A percentile compares a stretch with the other conserved stretches of the same genome.
Evolutionary conservation across 805 yeast species (phyloP).

Genomic region (Wickerhamomyces rabaulensis): DNA sequence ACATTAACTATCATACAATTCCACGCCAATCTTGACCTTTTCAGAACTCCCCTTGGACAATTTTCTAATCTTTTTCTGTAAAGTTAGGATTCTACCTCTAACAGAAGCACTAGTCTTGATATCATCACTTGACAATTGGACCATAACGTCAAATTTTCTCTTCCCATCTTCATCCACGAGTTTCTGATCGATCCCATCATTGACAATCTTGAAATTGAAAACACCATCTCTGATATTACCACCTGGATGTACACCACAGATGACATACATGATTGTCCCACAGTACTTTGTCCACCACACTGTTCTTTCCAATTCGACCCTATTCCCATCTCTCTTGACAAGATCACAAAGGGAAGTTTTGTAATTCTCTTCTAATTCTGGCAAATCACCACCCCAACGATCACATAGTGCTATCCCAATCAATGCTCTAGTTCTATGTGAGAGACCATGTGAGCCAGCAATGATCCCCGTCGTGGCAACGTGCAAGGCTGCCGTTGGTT

Average conservation of each 20-base stretch:
- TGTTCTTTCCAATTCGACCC: slow-evolving; percentile 38
- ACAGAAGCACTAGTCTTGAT: slow-evolving; percentile 56
- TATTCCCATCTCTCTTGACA: slow-evolving; percentile 41
- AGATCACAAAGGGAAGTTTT: slow-evolving; percentile 42
- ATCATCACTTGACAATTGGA: slow-evolving; percentile 44
- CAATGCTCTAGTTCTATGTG: slow-evolving; percentile 66
- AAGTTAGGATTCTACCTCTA: slow-evolving; percentile 48
- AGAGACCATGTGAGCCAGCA: slow-evolving; percentile 70
- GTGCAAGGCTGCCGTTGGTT: slow-evolving; percentile 67
- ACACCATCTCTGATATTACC: slow-evolving; percentile 65
- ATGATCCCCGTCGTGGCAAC: slow-evolving; percentile 71
- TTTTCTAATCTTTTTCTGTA: slow-evolving; percentile 58
- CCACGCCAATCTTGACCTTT: slow-evolving; percentile 47
- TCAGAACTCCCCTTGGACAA: slow-evolving; percentile 45
- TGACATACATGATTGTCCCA: slow-evolving; percentile 70
- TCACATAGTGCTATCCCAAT: slow-evolving; percentile 72
- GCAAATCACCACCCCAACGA: slow-evolving; percentile 78
- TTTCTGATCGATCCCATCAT: slow-evolving; percentile 18
- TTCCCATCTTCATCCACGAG: slow-evolving; percentile 24
- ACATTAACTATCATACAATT: slow-evolving; percentile 29
- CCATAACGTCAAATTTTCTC: slow-evolving; percentile 34
- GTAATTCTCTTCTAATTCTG: slow-evolving; percentile 45
- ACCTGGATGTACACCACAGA: slow-evolving; percentile 79
- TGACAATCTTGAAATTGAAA: slow-evolving; percentile 36
- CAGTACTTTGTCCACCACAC: slow-evolving; percentile 72